Percentiles rank a stretch among this genome's conserved stretches.
Evolutionary conservation across 2,329 filamentous ascomycete species (phyloP).

Genomic region (Sordariomycetes sp.): DNA sequence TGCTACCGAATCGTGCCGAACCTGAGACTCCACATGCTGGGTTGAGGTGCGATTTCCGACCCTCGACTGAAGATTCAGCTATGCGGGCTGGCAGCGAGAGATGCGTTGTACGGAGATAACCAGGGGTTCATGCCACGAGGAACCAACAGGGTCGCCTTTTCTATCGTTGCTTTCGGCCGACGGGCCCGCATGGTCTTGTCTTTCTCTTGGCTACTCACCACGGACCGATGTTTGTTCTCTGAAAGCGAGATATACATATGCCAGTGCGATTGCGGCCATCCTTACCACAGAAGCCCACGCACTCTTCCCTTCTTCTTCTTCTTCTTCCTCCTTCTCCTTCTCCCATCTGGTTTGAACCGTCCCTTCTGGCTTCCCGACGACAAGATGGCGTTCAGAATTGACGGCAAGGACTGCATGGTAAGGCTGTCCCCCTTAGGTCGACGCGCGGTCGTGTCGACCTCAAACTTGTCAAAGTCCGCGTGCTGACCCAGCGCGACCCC

Average conservation of each 20-base stretch:
- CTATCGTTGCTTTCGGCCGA: not conserved
- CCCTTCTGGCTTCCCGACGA: not conserved
- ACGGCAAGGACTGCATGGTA: conserved; percentile 15
- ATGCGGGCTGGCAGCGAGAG: not conserved
- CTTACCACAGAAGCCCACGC: not conserved
- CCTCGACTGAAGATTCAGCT: no score
- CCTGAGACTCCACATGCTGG: no score
- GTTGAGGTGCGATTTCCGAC: no score
- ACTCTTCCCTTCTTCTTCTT: not conserved
- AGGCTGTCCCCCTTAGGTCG: not conserved
- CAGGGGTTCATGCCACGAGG: not conserved
- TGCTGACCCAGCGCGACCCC: conserved; percentile 1
- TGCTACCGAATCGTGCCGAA: no score
- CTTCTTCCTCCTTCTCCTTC: not conserved
- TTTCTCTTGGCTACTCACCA: not conserved
- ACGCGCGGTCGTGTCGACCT: not conserved
- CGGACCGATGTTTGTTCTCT: not conserved
- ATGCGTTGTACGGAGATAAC: not conserved
- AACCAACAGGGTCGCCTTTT: not conserved
- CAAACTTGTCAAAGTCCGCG: not conserved
- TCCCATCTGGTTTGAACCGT: no score
- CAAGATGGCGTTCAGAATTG: conserved; percentile 12
- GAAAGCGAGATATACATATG: not conserved
- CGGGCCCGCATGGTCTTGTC: no score
- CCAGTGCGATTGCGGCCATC: not conserved